Percentiles rank a stretch among this genome's conserved stretches.
Conservation (phyloP, 768 basidiomycete genomes). For the Kwoniella bestiolae region DNA sequence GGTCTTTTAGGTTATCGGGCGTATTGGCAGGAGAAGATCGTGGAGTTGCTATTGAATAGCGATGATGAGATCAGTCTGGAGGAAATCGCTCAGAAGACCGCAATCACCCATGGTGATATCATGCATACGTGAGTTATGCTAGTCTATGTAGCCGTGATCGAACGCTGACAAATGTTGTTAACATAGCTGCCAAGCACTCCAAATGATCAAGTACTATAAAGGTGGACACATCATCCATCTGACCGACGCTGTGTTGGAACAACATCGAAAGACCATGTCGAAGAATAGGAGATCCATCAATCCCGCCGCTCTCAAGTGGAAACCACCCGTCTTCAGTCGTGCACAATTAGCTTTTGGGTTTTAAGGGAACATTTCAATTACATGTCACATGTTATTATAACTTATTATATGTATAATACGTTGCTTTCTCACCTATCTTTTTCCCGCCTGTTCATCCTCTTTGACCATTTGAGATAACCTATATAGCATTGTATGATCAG, state of each 20-base stretch:
- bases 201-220: slow-evolving; percentile 94
- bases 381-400: too few relatives aligned
- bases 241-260: slow-evolving; percentile 86
- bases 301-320: slow-evolving; percentile 83
- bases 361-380: too few relatives aligned
- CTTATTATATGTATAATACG: too few relatives aligned
- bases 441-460: too few relatives aligned
- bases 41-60: slow-evolving; percentile 76
- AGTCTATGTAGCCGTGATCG: neutral
- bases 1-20: slow-evolving; percentile 90
- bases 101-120: slow-evolving; percentile 92
- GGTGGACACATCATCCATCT: slow-evolving; percentile 91
- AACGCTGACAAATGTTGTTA: neutral
- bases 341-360: slow-evolving; percentile 25
- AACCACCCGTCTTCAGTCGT: slow-evolving; percentile 62
- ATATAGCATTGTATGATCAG: too few relatives aligned
- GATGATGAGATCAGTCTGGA: slow-evolving; percentile 88
- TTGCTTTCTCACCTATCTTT: too few relatives aligned
- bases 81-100: slow-evolving; percentile 93
- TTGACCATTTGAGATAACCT: too few relatives aligned
- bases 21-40: slow-evolving; percentile 96
- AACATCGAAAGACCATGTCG: slow-evolving; percentile 78
- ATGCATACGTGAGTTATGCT: slow-evolving; percentile 92
- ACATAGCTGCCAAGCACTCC: slow-evolving; percentile 83
- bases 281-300: slow-evolving; percentile 81